These are phyloP conservation scores for Pichia cactophila DNA, from an alignment of 1,139 yeast genomes.

Conservation along the genomic window DNA sequence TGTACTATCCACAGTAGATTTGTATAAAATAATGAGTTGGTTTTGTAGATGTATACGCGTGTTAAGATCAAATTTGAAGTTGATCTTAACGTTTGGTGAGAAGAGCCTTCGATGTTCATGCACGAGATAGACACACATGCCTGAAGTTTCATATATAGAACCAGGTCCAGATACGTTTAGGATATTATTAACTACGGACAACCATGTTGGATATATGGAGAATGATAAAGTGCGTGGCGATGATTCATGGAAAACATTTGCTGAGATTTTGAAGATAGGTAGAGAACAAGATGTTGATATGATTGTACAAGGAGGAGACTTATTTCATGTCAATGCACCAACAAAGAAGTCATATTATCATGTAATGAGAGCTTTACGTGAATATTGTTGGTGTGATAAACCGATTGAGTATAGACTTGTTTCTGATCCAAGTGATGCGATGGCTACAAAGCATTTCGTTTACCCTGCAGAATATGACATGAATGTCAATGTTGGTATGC, in stretches of 20 bases:
- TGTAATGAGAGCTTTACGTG: conserved; percentile 66
- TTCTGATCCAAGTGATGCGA: conserved; percentile 64
- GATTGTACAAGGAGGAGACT: conserved; percentile 88
- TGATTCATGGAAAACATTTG: conserved; percentile 82
- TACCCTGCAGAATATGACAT: conserved; percentile 86
- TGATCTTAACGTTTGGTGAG: no score
- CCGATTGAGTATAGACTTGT: conserved; percentile 83
- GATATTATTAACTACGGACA: conserved; percentile 83
- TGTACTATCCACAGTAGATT: conserved; percentile 27
- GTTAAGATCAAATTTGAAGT: background rate
- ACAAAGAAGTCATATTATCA: conserved; percentile 79
- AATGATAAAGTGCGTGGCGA: conserved; percentile 85
- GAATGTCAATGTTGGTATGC: conserved; percentile 81
- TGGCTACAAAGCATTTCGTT: conserved; percentile 40
- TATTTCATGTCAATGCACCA: conserved; percentile 87
- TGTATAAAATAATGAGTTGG: background rate
- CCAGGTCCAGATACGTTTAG: conserved; percentile 56
- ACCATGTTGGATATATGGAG: conserved; percentile 92
- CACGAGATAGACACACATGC: conserved; percentile 26
- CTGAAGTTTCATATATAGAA: conserved; percentile 33
- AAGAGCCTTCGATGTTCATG: no score
- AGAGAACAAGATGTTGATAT: conserved; percentile 70
- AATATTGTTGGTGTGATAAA: conserved; percentile 73
- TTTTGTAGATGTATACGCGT: background rate
- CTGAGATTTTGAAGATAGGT: conserved; percentile 77